Conservation (phyloP, 2,329 filamentous ascomycete genomes). For the Microthyrium microscopicum region DNA sequence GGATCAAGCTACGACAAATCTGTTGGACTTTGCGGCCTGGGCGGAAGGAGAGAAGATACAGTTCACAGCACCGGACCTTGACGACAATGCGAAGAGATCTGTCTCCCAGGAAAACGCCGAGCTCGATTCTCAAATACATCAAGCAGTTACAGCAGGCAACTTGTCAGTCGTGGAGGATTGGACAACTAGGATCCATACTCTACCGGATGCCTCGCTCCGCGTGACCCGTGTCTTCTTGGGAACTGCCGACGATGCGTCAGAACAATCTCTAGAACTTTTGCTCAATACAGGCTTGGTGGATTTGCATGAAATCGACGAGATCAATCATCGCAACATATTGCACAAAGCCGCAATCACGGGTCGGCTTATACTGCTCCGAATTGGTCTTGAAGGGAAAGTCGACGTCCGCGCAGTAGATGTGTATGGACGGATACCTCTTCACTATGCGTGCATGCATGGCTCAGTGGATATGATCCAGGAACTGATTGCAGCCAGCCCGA, state of each 20-base stretch:
- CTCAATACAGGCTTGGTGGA: slow-evolving; percentile 71
- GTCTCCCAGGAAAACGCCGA: slow-evolving; percentile 71
- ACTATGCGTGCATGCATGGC: slow-evolving; percentile 94
- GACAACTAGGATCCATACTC: slow-evolving; percentile 49
- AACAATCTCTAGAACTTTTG: slow-evolving; percentile 57
- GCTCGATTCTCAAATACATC: slow-evolving; percentile 72
- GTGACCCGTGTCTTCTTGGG: slow-evolving; percentile 82
- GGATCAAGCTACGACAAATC: slow-evolving; percentile 89
- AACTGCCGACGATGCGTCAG: slow-evolving; percentile 71
- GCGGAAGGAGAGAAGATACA: slow-evolving; percentile 88
- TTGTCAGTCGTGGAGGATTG: slow-evolving; percentile 62
- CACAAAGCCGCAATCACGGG: slow-evolving; percentile 96
- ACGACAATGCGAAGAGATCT: slow-evolving; percentile 19
- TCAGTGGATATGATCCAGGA: slow-evolving; percentile 66
- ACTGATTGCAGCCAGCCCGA: slow-evolving; percentile 50
- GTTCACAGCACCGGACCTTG: slow-evolving; percentile 26
- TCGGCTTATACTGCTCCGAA: slow-evolving; percentile 58
- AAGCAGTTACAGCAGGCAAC: slow-evolving; percentile 73
- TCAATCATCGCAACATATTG: slow-evolving; percentile 91
- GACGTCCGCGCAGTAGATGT: slow-evolving; percentile 72
- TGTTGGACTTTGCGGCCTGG: slow-evolving; percentile 91
- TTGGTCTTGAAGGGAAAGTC: slow-evolving; percentile 59
- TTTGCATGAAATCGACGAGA: slow-evolving; percentile 87
- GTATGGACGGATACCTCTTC: slow-evolving; percentile 81
- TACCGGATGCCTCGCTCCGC: slow-evolving; percentile 50